Conservation (phyloP, 2,329 filamentous ascomycete species). For the Aspergillaceae sp. region DNA sequence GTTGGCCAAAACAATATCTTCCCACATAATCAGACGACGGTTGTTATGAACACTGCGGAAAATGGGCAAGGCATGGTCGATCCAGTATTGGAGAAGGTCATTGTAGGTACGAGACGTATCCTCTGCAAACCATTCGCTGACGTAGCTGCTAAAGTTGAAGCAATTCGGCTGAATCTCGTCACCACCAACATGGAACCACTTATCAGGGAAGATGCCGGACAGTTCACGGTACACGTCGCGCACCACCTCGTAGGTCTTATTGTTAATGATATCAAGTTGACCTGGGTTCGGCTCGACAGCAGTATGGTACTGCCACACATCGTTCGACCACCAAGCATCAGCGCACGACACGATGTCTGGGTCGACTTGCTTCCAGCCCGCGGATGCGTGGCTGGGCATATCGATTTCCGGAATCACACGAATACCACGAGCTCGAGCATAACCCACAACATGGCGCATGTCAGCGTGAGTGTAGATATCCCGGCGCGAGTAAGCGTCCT, state of each 20-base stretch:
- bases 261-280: slow-evolving; percentile 48
- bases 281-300: slow-evolving; percentile 50
- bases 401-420: slow-evolving; percentile 55
- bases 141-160: slow-evolving; percentile 49
- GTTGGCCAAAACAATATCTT: slow-evolving; percentile 42
- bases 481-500: slow-evolving; percentile 46
- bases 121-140: slow-evolving; percentile 43
- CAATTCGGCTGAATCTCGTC: slow-evolving; percentile 49
- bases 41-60: slow-evolving; percentile 37
- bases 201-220: slow-evolving; percentile 42
- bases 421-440: slow-evolving; percentile 48
- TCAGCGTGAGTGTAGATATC: slow-evolving; percentile 40
- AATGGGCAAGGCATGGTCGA: slow-evolving; percentile 45
- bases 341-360: slow-evolving; percentile 48
- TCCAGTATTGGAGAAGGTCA: slow-evolving; percentile 48
- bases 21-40: slow-evolving; percentile 51
- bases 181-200: slow-evolving; percentile 49
- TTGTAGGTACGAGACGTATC: slow-evolving; percentile 44
- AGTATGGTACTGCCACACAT: slow-evolving; percentile 46
- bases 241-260: slow-evolving; percentile 48
- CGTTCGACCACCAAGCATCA: slow-evolving; percentile 55
- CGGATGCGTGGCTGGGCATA: slow-evolving; percentile 51
- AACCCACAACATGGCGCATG: slow-evolving; percentile 39
- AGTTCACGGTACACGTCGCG: slow-evolving; percentile 48
- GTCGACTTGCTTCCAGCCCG: slow-evolving; percentile 50